phyloP scores from a whole-genome alignment of 2,329 filamentous ascomycete genomes.

The Trichoderma citrinoviride region DNA sequence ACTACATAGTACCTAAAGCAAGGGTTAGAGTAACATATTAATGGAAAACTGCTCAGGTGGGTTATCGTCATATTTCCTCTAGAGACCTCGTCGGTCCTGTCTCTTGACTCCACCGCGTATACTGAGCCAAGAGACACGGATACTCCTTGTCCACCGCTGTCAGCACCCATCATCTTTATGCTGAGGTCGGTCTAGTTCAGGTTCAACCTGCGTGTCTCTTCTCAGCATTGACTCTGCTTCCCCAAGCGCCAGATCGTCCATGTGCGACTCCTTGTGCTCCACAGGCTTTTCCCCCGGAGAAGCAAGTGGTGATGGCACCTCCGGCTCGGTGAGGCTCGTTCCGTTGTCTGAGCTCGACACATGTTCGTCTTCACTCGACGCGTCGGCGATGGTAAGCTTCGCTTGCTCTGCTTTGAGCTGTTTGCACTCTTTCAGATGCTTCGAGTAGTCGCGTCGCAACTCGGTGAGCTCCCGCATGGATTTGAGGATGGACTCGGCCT shows the following conservation, averaged over 20 bases:
- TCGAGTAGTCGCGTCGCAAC: not conserved
- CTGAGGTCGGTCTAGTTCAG: too few species aligned
- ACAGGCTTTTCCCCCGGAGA: not conserved
- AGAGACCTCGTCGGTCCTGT: too few species aligned
- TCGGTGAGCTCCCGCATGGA: slow-evolving; percentile 9
- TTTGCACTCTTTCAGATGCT: slow-evolving; percentile 2
- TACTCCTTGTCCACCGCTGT: too few species aligned
- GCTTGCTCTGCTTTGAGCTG: not conserved
- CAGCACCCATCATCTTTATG: too few species aligned
- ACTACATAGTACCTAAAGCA: too few species aligned
- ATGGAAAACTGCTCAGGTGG: too few species aligned
- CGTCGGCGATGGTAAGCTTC: not conserved
- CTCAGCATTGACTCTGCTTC: not conserved
- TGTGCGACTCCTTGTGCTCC: not conserved
- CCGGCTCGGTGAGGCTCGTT: slow-evolving; percentile 8
- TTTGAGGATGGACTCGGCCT: slow-evolving; percentile 3
- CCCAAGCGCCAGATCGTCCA: not conserved
- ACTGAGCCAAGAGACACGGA: too few species aligned
- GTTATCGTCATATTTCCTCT: too few species aligned
- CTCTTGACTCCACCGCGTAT: too few species aligned
- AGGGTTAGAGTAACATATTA: too few species aligned
- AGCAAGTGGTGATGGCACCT: not conserved
- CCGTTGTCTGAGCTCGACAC: not conserved
- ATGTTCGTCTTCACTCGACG: slow-evolving; percentile 6
- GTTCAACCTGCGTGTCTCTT: not conserved